phyloP scores from a whole-genome alignment of 371 early-diverging fungal genomes.

The Mucor ambiguus region DNA sequence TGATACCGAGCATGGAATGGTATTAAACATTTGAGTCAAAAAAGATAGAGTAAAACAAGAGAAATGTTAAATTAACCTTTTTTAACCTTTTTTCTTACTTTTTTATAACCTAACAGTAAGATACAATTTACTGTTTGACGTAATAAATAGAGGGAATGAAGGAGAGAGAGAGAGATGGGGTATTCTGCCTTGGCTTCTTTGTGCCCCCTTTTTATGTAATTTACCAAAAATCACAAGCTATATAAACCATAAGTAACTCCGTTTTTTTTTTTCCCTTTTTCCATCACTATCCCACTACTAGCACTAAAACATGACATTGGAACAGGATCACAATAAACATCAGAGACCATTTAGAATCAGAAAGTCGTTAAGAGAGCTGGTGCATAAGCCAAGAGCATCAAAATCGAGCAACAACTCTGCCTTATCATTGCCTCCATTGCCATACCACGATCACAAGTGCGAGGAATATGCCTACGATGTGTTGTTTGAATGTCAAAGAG shows the following conservation, averaged over 20 bases:
- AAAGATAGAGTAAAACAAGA: conserved; percentile 1
- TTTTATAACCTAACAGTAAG: not conserved
- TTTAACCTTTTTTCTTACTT: not conserved
- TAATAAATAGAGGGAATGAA: conserved; percentile 7
- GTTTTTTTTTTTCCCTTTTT: conserved; percentile 10
- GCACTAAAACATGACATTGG: not conserved
- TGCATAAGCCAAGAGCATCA: conserved; percentile 29
- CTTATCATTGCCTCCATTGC: conserved; percentile 37
- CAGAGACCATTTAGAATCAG: conserved; percentile 36
- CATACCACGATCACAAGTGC: conserved; percentile 23
- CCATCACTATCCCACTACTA: not conserved
- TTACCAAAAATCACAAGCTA: not conserved
- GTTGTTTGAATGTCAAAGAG: conserved; percentile 58
- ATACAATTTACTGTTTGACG: conserved; percentile 12
- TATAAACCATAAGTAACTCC: conserved; percentile 1
- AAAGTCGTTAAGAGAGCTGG: conserved; percentile 39
- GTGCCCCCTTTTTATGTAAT: not conserved
- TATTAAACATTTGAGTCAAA: not conserved
- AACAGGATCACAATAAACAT: not conserved
- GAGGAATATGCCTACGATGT: conserved; percentile 52
- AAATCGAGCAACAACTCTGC: conserved; percentile 18
- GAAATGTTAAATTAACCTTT: not conserved
- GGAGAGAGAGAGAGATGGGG: not conserved
- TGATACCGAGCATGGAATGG: not conserved
- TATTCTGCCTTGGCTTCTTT: not conserved